Evolutionary conservation across 1,284 basidiomycete genomes (phyloP).

Genomic region (Ustilago tritici): DNA sequence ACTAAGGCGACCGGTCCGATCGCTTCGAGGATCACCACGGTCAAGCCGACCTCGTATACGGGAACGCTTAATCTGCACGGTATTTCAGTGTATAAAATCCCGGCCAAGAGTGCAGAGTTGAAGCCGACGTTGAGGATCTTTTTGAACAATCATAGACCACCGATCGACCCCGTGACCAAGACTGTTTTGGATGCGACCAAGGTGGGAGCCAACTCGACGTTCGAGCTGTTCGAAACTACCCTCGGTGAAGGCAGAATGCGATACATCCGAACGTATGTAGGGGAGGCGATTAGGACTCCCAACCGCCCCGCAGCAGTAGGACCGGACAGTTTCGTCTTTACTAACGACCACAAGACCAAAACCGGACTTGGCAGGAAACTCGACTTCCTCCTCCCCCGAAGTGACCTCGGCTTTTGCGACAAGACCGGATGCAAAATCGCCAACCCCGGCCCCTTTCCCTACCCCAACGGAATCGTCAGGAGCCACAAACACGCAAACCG

Average conservation of each 20-base stretch:
- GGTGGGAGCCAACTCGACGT: conserved; percentile 78
- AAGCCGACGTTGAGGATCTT: conserved; percentile 58
- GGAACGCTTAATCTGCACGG: conserved; percentile 76
- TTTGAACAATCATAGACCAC: conserved; percentile 58
- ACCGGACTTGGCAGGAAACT: conserved; percentile 29
- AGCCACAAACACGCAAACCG: conserved; percentile 29
- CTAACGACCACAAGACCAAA: conserved; percentile 61
- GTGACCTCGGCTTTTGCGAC: conserved; percentile 56
- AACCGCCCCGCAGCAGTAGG: conserved; percentile 77
- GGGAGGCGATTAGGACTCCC: conserved; percentile 76
- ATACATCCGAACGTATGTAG: conserved; percentile 75
- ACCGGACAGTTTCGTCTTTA: conserved; percentile 60
- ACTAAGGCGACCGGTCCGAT: conserved; percentile 73
- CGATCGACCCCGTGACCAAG: conserved; percentile 38
- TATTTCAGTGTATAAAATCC: conserved; percentile 74
- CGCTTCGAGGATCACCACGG: conserved; percentile 72
- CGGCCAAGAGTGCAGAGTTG: conserved; percentile 32
- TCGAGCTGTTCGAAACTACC: conserved; percentile 78
- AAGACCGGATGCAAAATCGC: conserved; percentile 57
- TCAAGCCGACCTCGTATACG: conserved; percentile 72
- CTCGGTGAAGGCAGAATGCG: conserved; percentile 72
- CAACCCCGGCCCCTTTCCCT: conserved; percentile 30
- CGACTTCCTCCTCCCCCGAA: conserved; percentile 37
- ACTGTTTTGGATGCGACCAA: conserved; percentile 38
- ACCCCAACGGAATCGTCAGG: conserved; percentile 53